Evolutionary conservation across 75 land plant species (phyloP), one percentile per base, ranked within the genome.

Genomic region (Cunninghamia lanceolata): DNA sequence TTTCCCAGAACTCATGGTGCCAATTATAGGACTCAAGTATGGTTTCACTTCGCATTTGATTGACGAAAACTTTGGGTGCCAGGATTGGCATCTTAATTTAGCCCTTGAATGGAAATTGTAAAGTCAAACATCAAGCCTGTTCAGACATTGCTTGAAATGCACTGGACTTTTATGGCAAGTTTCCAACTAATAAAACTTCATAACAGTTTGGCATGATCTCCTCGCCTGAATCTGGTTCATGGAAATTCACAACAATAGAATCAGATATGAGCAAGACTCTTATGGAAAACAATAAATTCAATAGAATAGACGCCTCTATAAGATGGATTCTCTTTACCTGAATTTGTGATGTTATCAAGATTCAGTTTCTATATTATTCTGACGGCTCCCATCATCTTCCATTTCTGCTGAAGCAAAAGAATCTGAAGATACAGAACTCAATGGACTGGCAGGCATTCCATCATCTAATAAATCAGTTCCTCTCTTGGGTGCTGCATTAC

Each of bases 321-420:
- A 73, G 4, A 14, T 32, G 13, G 11, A 34, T 73, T 73, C 36
- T 34, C 36, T 73, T 50, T 73, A 73, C 75, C 75, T 73, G 36
- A 73, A 73, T 32, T 73, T 34, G 13, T 73, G 38, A 53, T 54
- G 66, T 56, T 86, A 85, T 87, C 86, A 93, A 80, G 21, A 52
- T 84, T 94, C 93, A n/a, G 91, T 75, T 52, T 94, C 95, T 45
- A 89, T 84, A 43, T 86, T 84, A n/a, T 85, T 66, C 59, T 71
- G 35, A 3, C 92, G 90, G 71, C 93, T 94, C 9, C 87, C 92
- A 2, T 83, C 70, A 52, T 90, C 96, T 28, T 89, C 96, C 89
- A 85, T 90, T 46, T 85, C 85, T 50, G 96, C 96, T 86, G 96
- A 94, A 78, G 87, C 94, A 91, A 94, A 94, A 25, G 96, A 93